Evolutionary conservation across 495 filamentous ascomycete genomes (phyloP).

Genomic region (Penicillium soppii): DNA sequence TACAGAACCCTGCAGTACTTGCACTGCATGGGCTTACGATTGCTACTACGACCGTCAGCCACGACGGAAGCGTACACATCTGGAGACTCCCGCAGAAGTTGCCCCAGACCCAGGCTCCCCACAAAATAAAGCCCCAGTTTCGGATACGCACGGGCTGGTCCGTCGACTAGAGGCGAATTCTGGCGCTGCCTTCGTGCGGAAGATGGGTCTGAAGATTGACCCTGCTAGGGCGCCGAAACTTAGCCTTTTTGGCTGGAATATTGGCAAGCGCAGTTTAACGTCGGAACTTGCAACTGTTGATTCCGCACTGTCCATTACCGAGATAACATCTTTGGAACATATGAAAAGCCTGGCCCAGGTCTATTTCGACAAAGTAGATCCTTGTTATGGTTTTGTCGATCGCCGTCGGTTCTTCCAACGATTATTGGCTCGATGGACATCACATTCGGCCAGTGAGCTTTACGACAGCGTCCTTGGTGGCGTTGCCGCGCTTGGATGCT

Average conservation of each 20-base stretch:
- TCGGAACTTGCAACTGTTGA: neutral
- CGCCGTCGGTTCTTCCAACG: slow-evolving; percentile 24
- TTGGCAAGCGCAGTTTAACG: slow-evolving; percentile 36
- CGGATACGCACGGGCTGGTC: slow-evolving; percentile 28
- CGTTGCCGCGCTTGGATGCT: slow-evolving; percentile 41
- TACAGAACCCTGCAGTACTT: slow-evolving; percentile 42
- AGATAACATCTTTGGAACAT: slow-evolving; percentile 34
- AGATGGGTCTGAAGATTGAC: slow-evolving; percentile 48
- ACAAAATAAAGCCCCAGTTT: neutral
- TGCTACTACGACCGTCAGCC: slow-evolving; percentile 35
- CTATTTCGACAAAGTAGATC: slow-evolving; percentile 49
- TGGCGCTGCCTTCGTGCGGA: slow-evolving; percentile 50
- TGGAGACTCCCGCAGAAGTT: neutral
- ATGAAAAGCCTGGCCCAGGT: slow-evolving; percentile 35
- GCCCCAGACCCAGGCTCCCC: neutral
- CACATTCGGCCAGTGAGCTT: slow-evolving; percentile 2
- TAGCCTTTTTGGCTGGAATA: slow-evolving; percentile 55
- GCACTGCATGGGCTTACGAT: slow-evolving; percentile 45
- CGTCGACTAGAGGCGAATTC: slow-evolving; percentile 47
- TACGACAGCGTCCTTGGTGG: slow-evolving; percentile 46
- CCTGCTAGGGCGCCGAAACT: slow-evolving; percentile 47
- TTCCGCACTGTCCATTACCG: slow-evolving; percentile 21
- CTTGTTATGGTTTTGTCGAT: slow-evolving; percentile 51
- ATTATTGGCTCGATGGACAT: slow-evolving; percentile 34
- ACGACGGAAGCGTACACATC: slow-evolving; percentile 2